phyloP scores from a whole-genome alignment of 352 stramenopile species.

The Phytophthora tentaculata region DNA sequence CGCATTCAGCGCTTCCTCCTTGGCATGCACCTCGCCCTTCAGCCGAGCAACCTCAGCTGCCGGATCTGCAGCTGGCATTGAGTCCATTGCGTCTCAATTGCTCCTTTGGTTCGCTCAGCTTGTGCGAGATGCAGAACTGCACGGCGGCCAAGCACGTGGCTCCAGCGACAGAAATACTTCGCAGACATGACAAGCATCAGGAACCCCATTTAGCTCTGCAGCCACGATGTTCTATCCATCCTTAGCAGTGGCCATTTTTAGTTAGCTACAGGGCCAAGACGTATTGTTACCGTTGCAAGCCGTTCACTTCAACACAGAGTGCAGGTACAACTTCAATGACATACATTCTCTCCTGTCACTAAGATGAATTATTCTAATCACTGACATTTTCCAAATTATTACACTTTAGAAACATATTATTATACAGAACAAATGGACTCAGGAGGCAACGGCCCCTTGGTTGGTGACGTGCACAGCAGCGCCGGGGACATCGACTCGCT shows the following conservation, averaged over 20 bases:
- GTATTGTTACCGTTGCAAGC: conserved; percentile 22
- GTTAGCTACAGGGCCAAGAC: not conserved
- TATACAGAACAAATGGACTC: conserved; percentile 26
- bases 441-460: conserved; percentile 24
- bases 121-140: conserved; percentile 30
- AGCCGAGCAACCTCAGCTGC: conserved; percentile 62
- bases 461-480: conserved; percentile 54
- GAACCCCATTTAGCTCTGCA: conserved; percentile 27
- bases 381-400: not conserved
- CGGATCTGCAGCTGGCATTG: conserved; percentile 26
- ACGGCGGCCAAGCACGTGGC: conserved; percentile 4
- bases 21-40: conserved; percentile 63
- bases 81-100: conserved; percentile 24
- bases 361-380: not conserved
- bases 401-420: conserved; percentile 9
- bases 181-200: conserved; percentile 11
- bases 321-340: conserved; percentile 4
- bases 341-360: conserved; percentile 1
- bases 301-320: conserved; percentile 15
- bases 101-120: conserved; percentile 19
- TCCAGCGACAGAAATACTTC: conserved; percentile 34
- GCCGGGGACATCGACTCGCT: conserved; percentile 75
- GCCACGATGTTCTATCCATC: not conserved
- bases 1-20: conserved; percentile 82
- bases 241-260: conserved; percentile 19